Base-by-base conservation (phyloP, 495 filamentous ascomycete species). In the Penicillium malachiteum region DNA sequence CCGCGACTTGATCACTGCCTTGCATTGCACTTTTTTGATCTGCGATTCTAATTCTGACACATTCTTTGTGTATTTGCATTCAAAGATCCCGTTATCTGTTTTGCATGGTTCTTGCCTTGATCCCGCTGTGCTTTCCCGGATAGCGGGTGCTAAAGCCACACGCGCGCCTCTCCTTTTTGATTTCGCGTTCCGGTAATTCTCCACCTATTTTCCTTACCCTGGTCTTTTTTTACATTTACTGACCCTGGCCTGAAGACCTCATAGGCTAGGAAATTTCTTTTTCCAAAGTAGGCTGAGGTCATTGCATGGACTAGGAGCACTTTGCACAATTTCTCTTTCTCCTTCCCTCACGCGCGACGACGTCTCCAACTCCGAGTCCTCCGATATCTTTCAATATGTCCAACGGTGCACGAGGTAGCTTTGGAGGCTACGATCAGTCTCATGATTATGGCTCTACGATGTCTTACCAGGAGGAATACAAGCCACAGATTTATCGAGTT, bases 401-500 rank as follows among this genome's bases (percentile, higher is more conserved):
- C 50, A 77, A 65, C 58, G 71, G 70, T 30, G 26, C 67, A 16
- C 63, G 75, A 52, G 65, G 57, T 31, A 71, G 71, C 30, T 80
- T 74, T 54, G 63, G 69, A 39, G 67, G 67, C 12, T 82, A 79
- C 57, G 73, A 77, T 54, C 75, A 80, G 17, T 48, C 71, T 45
- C 82, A 84, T 69, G 78, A 78, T 39, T 72, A 71, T 55, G 71
- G 74, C 17, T 68, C 70, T 34, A 76, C 77, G 64, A 74, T 78
- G 53, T 59, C 78, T 26, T 72, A 74, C 43, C 75, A 77, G 21
- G 75, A 80, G 39, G 85, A 85, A 52, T 75, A 82, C 45, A 79
- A 79, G 56, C 86, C 87, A 50, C 85, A 87, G 58, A 91, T 94
- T 47, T 94, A 92, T 41, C 39, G 87, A 56, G 90, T 92, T 66